Evolutionary conservation across 768 basidiomycete species (phyloP), one percentile per base, ranked within the genome.

Genomic region (Rossbeevera mucosa): DNA sequence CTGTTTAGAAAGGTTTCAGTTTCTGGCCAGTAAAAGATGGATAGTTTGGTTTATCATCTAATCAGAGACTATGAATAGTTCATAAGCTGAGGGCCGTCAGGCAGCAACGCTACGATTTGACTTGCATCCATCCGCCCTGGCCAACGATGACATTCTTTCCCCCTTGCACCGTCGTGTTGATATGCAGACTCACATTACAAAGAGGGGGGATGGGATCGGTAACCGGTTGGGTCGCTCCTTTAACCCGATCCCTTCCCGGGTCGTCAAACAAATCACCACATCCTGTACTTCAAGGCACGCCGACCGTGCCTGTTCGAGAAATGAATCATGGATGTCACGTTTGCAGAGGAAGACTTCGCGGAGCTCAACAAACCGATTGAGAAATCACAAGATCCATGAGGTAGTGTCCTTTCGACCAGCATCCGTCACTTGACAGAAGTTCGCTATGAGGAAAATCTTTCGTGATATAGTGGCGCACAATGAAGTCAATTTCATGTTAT

Each of bases 161-260:
- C 57, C 28, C 47, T 57, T 79, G 38, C 63, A 68, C 33, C 64
- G 74, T 57, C 80, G 74, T 57, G 75, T 79, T 4, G 72, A 79
- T 18, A 64, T 59, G 8, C 60, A 81, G 43, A 54, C 69, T 41
- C 66, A 58, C 18, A 65, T 81, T 28, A 76, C 78, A 7, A 56
- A 69, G 56, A 70, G 64, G 56, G 76, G 75, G 59, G 70, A 72
- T 1, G 59, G 79, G 29, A 74, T 64, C 74, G 13, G 66, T 67
- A 5, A 13, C 64, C 71, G 4, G 65, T 71, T 4, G 74, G 76
- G 1, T 49, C 64, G 4, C 71, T 76, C 58, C 72, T 8, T 26
- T 26, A 8, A 26, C 6, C 26, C 26, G 9, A 76, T 81, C 79
- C 2, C 68, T 80, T 18, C 77, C 78, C 5, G 80, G 80, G 43